These are phyloP conservation scores for Phytophthora sojae DNA, from an alignment of 352 stramenopile genomes.

Conservation along the genomic window DNA sequence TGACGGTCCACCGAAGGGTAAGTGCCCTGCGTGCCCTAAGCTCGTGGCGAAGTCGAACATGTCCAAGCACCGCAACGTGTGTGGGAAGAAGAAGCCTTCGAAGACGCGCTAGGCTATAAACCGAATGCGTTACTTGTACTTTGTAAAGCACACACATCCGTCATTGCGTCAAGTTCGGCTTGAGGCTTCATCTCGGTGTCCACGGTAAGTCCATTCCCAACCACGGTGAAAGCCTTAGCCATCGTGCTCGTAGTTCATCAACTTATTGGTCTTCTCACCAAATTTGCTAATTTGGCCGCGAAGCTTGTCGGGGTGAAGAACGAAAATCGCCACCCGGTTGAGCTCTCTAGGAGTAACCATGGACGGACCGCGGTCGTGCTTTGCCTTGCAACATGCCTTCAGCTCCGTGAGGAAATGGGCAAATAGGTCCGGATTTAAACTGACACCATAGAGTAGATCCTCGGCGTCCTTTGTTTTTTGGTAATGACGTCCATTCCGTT, in stretches of 20 bases:
- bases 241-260: background rate
- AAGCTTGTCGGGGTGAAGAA: background rate
- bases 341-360: background rate
- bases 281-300: background rate
- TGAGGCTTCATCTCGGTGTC: background rate
- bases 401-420: background rate
- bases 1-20: too few species aligned
- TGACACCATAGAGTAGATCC: background rate
- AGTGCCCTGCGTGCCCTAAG: too few species aligned
- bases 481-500: background rate
- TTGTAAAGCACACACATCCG: background rate
- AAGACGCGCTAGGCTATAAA: too few species aligned
- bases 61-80: too few species aligned
- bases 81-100: too few species aligned
- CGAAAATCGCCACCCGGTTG: background rate
- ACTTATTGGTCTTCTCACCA: background rate
- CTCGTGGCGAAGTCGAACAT: too few species aligned
- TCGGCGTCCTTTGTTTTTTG: too few species aligned
- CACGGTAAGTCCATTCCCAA: background rate
- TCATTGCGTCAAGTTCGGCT: background rate
- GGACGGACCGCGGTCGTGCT: background rate
- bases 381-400: background rate
- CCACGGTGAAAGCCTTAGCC: background rate
- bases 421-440: background rate
- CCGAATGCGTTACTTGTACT: too few species aligned